Evolutionary conservation across 139 green algal genomes (phyloP).

Genomic region (Micractinium sp.): DNA sequence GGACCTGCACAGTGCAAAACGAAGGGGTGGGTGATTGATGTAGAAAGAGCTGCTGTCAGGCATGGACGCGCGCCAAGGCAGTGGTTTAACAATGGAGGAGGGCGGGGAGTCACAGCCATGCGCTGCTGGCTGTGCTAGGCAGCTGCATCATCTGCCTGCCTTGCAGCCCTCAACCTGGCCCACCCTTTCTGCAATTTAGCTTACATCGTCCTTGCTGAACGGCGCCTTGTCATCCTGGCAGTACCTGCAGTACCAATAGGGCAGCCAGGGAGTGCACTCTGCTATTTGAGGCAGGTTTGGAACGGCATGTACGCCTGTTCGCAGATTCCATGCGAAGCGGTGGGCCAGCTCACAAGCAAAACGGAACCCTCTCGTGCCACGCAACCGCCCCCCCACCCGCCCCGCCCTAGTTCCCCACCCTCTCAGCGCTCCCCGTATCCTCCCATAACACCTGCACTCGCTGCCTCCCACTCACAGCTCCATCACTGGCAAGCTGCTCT

Average conservation of each 20-base stretch:
- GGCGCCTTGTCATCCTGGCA: slow-evolving; percentile 44
- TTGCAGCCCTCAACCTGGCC: neutral
- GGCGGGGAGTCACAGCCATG: neutral
- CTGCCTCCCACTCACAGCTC: slow-evolving; percentile 37
- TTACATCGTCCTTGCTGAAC: slow-evolving; percentile 18
- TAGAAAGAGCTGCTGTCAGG: neutral
- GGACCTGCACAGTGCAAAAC: neutral
- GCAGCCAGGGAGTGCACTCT: slow-evolving; percentile 46
- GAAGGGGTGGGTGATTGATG: neutral
- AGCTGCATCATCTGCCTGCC: neutral
- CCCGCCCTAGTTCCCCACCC: no score
- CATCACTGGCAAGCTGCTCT: slow-evolving; percentile 44
- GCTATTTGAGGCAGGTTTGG: no score
- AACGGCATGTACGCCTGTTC: no score
- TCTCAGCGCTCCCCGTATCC: no score
- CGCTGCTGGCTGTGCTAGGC: neutral
- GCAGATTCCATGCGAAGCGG: no score
- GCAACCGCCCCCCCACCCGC: no score
- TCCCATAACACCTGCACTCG: no score
- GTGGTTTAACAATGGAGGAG: neutral
- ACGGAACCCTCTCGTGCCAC: no score
- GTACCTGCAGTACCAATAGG: slow-evolving; percentile 31
- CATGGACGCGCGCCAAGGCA: neutral
- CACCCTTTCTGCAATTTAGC: no score
- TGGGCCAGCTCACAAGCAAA: no score